phyloP scores from a whole-genome alignment of 345 rosid genomes.

The Bruguiera gymnorhiza region DNA sequence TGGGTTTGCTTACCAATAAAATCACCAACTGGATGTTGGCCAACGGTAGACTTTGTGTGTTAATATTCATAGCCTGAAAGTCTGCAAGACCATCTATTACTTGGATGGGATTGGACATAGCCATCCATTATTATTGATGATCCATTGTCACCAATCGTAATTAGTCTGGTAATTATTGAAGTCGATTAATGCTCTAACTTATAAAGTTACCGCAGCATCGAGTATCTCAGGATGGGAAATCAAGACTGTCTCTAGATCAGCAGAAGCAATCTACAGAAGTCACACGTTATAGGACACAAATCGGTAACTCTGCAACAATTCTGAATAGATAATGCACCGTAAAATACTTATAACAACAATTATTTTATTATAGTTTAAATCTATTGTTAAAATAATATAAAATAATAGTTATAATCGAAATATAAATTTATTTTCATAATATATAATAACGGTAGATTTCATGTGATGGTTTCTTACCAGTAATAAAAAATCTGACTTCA shows the following conservation, averaged over 20 bases:
- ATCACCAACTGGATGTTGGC: neutral
- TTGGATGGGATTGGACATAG: neutral
- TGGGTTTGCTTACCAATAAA: neutral
- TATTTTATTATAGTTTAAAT: too few species aligned
- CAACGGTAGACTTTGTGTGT: neutral
- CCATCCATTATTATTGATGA: neutral
- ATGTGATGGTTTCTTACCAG: too few species aligned
- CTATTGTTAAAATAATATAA: too few species aligned
- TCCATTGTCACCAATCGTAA: neutral
- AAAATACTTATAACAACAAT: too few species aligned
- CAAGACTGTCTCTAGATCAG: conserved; percentile 75
- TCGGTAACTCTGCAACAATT: neutral
- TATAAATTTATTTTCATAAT: too few species aligned
- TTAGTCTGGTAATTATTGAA: neutral
- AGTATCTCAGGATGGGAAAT: conserved; percentile 65
- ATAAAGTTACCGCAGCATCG: conserved; percentile 77
- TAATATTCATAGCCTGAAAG: neutral
- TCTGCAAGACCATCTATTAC: neutral
- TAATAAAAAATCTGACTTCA: too few species aligned
- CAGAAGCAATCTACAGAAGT: conserved; percentile 74
- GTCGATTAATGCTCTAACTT: conserved; percentile 17
- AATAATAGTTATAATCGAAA: too few species aligned
- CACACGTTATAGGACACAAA: neutral
- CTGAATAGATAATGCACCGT: neutral
- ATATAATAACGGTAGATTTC: too few species aligned